Evolutionary conservation across 2,329 filamentous ascomycete species (phyloP).

Genomic region (Colletotrichum orbiculare): DNA sequence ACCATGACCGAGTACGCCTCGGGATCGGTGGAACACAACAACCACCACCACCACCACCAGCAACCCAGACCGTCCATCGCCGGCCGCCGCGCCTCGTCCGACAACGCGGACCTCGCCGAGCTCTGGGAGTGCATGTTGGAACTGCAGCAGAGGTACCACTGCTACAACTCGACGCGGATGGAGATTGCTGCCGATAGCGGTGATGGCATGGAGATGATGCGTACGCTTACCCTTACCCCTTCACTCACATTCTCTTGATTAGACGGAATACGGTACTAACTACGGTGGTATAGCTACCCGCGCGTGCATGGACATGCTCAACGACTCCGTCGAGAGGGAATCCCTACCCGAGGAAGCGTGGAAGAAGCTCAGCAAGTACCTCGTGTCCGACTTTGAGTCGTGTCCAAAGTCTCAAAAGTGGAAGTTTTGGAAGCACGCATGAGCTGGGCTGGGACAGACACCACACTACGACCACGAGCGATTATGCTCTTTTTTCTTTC

Average conservation of each 20-base stretch:
- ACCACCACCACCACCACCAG: background rate
- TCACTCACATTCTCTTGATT: background rate
- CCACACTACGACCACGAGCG: background rate
- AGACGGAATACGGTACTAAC: slow-evolving; percentile 1
- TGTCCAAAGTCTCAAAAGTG: slow-evolving; percentile 36
- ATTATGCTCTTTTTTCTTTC: slow-evolving; percentile 15
- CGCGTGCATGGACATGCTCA: slow-evolving; percentile 40
- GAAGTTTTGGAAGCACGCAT: slow-evolving; percentile 39
- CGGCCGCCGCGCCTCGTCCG: slow-evolving; percentile 29
- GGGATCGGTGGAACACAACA: slow-evolving; percentile 9
- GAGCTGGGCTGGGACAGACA: background rate
- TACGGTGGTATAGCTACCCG: slow-evolving; percentile 35
- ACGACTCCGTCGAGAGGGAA: slow-evolving; percentile 38
- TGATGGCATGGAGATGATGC: slow-evolving; percentile 36
- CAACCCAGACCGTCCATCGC: slow-evolving; percentile 18
- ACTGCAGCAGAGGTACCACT: slow-evolving; percentile 37
- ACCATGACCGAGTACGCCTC: slow-evolving; percentile 34
- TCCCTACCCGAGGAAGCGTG: slow-evolving; percentile 40
- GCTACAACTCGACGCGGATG: slow-evolving; percentile 39
- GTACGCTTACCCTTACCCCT: slow-evolving; percentile 10
- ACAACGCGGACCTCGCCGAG: slow-evolving; percentile 30
- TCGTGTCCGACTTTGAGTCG: slow-evolving; percentile 25
- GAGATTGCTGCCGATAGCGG: slow-evolving; percentile 37
- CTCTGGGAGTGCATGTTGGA: slow-evolving; percentile 38
- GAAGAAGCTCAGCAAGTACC: slow-evolving; percentile 38